Evolutionary conservation across 1,284 basidiomycete genomes (phyloP).

Genomic region (Fomitiporia mediterranea): DNA sequence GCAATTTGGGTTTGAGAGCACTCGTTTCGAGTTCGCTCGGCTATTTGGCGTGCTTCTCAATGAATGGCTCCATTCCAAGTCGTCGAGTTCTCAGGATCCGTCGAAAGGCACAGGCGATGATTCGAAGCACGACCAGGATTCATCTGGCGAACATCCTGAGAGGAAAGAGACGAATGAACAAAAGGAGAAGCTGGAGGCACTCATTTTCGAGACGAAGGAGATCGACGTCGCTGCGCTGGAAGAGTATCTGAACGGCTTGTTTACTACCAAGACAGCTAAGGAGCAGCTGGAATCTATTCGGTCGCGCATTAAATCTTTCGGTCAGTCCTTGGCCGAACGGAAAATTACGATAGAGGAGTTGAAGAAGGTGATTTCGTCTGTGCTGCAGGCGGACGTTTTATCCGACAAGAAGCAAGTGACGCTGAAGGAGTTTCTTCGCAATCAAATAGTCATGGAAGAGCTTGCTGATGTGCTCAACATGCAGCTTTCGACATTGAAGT

Average conservation of each 20-base stretch:
- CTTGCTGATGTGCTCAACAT: constrained; percentile 40
- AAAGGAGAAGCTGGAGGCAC: constrained; percentile 34
- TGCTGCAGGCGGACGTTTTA: constrained; percentile 35
- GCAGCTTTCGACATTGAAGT: constrained; percentile 35
- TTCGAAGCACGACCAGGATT: no score
- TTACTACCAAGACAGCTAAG: constrained; percentile 30
- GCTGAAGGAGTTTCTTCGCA: constrained; percentile 37
- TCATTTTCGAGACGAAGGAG: constrained; percentile 35
- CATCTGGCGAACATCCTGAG: constrained; percentile 30
- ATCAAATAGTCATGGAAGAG: constrained; percentile 34
- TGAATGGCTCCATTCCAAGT: constrained; percentile 13
- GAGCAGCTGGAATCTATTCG: constrained; percentile 30
- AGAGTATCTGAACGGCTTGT: constrained; percentile 33
- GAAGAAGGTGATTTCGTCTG: constrained; percentile 30
- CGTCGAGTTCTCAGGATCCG: no score
- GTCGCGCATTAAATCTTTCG: constrained; percentile 28
- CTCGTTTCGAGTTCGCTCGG: constrained; percentile 15
- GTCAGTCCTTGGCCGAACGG: constrained; percentile 25
- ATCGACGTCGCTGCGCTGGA: constrained; percentile 32
- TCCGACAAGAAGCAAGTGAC: constrained; percentile 37
- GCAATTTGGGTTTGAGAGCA: constrained; percentile 11
- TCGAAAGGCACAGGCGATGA: neutral
- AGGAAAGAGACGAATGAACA: constrained; percentile 41
- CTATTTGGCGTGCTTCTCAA: constrained; percentile 17
- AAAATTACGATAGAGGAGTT: constrained; percentile 29